Conservation (phyloP, 1,284 basidiomycete species). For the Omphalotus olearius region DNA sequence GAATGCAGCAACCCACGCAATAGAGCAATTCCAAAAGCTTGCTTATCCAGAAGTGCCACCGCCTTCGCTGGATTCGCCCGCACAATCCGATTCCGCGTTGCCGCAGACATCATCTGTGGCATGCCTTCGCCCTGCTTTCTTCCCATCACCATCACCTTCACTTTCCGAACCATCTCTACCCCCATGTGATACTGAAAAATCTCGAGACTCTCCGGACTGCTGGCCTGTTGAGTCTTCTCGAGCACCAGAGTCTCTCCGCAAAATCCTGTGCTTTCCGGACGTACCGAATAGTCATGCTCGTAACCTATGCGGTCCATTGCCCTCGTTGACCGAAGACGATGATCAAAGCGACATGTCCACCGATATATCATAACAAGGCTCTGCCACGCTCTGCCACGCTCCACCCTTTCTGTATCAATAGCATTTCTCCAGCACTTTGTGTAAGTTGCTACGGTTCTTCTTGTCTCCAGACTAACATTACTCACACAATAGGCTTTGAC, state of each 20-base stretch:
- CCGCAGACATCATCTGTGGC: constrained; percentile 18
- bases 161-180: constrained; percentile 11
- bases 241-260: constrained; percentile 9
- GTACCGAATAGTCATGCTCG: too few relatives aligned
- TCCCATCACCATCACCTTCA: constrained; percentile 19
- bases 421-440: too few relatives aligned
- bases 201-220: neutral
- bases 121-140: constrained; percentile 19
- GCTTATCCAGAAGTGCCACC: constrained; percentile 25
- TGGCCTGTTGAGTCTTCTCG: constrained; percentile 5
- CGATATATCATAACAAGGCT: too few relatives aligned
- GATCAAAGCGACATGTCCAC: too few relatives aligned
- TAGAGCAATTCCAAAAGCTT: constrained; percentile 42
- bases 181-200: neutral
- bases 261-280: constrained; percentile 8
- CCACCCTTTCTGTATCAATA: too few relatives aligned
- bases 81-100: constrained; percentile 20
- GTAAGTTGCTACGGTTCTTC: too few relatives aligned
- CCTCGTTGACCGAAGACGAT: too few relatives aligned
- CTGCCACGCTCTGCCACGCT: too few relatives aligned
- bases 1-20: constrained; percentile 37
- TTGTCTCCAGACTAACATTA: too few relatives aligned
- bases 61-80: constrained; percentile 21
- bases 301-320: too few relatives aligned
- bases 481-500: too few relatives aligned